phyloP scores from a whole-genome alignment of 2,329 filamentous ascomycete genomes.

The Fusarium domesticum region DNA sequence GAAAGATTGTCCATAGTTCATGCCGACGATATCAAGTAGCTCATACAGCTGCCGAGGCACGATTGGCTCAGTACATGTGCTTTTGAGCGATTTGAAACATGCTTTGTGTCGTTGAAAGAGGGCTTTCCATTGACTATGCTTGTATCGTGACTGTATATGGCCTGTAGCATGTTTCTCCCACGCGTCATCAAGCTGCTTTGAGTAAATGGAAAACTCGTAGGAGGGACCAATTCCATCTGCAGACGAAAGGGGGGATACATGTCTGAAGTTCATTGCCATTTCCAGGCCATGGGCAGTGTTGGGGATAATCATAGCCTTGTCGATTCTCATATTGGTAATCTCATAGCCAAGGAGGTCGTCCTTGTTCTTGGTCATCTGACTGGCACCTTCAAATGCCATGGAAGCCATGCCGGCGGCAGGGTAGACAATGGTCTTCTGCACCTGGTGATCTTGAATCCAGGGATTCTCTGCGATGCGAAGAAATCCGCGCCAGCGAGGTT shows the following conservation, averaged over 20 bases:
- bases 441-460: conserved; percentile 51
- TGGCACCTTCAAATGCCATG: conserved; percentile 49
- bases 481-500: conserved; percentile 50
- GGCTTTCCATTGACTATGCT: conserved; percentile 15
- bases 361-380: conserved; percentile 35
- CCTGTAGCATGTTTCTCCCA: conserved; percentile 46
- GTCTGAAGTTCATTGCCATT: conserved; percentile 45
- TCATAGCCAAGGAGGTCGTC: conserved; percentile 38
- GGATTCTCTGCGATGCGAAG: conserved; percentile 48
- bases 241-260: conserved; percentile 5
- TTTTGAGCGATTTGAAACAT: conserved; percentile 24
- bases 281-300: conserved; percentile 47
- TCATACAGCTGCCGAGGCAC: conserved; percentile 50
- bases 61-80: conserved; percentile 33
- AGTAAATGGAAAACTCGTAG: conserved; percentile 46
- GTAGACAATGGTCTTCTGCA: conserved; percentile 50
- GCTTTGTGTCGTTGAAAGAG: conserved; percentile 21
- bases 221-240: not conserved
- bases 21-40: conserved; percentile 47
- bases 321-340: conserved; percentile 45
- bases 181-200: conserved; percentile 38
- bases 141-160: conserved; percentile 29
- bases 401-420: conserved; percentile 49
- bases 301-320: conserved; percentile 51
- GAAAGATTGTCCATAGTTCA: conserved; percentile 51